These are phyloP conservation scores for Ophiosphaerella korrae DNA, from an alignment of 2,329 filamentous ascomycete genomes.

Conservation along the genomic window DNA sequence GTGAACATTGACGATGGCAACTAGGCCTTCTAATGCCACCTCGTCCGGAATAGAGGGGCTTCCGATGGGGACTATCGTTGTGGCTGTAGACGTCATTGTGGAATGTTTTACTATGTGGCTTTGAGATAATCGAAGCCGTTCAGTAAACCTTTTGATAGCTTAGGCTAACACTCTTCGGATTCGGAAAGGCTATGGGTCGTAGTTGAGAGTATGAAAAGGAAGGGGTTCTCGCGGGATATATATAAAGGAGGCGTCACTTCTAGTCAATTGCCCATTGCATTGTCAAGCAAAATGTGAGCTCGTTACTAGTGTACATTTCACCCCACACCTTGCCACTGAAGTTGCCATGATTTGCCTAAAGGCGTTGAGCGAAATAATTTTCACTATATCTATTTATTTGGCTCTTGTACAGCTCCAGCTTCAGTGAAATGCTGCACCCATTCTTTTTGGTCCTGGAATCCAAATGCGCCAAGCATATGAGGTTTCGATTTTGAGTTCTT, in stretches of 20 bases:
- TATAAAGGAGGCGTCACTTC: too few relatives aligned
- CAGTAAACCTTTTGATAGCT: not conserved
- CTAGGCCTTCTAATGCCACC: slow-evolving; percentile 5
- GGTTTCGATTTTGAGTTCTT: slow-evolving; percentile 13
- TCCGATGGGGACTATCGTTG: not conserved
- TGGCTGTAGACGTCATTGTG: not conserved
- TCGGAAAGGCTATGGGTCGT: too few relatives aligned
- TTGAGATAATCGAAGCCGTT: not conserved
- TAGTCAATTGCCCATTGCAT: too few relatives aligned
- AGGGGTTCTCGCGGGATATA: too few relatives aligned
- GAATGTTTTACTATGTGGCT: too few relatives aligned
- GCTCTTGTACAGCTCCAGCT: not conserved
- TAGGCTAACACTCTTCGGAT: too few relatives aligned
- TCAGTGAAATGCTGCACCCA: slow-evolving; percentile 25
- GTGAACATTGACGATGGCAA: slow-evolving; percentile 18
- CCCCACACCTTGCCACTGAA: too few relatives aligned
- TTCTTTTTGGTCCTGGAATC: slow-evolving; percentile 17
- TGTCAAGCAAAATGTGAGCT: too few relatives aligned
- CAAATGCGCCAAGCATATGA: slow-evolving; percentile 24
- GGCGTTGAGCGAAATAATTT: too few relatives aligned
- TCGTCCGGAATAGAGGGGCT: slow-evolving; percentile 11
- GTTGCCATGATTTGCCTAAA: too few relatives aligned
- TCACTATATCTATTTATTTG: not conserved
- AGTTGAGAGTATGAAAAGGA: too few relatives aligned
- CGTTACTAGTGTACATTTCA: too few relatives aligned